phyloP scores from a whole-genome alignment of 2,329 filamentous ascomycete genomes.

The Fusarium multiceps region DNA sequence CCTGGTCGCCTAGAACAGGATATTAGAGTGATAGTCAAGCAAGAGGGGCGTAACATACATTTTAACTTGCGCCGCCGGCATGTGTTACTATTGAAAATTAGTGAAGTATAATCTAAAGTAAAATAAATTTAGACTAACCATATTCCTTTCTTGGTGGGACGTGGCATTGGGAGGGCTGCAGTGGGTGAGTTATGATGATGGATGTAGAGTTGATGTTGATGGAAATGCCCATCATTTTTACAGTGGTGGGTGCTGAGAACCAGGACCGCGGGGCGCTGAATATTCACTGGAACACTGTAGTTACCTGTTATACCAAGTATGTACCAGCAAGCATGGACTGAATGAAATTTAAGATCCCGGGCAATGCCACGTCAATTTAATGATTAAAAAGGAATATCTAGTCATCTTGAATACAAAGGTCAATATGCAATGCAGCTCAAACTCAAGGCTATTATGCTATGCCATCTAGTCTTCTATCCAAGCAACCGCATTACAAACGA shows the following conservation, averaged over 20 bases:
- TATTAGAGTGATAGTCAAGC: conserved; percentile 1
- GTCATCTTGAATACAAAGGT: background rate
- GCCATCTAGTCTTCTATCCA: background rate
- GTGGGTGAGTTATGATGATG: background rate
- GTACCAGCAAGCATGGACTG: background rate
- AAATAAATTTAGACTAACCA: conserved; percentile 11
- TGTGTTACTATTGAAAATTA: conserved; percentile 47
- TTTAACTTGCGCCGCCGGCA: conserved; percentile 54
- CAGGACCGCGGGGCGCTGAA: background rate
- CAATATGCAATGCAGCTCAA: background rate
- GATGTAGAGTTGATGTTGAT: background rate
- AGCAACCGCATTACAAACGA: background rate
- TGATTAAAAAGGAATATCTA: conserved; percentile 1
- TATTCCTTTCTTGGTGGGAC: conserved; percentile 36
- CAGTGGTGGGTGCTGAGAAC: no score
- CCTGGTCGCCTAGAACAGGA: conserved; percentile 47
- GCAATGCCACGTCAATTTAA: background rate
- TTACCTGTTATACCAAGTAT: background rate
- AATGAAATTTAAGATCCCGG: background rate
- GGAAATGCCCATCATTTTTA: background rate
- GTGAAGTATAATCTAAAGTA: no score
- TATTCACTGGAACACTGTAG: background rate
- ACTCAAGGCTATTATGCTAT: background rate
- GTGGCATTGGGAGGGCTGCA: conserved; percentile 27
- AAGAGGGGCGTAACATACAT: conserved; percentile 37